A percentile compares a stretch with the other conserved stretches of the same genome.
These are phyloP conservation scores for Setomelanomma holmii DNA, from an alignment of 2,329 filamentous ascomycete genomes.

Conservation along the genomic window DNA sequence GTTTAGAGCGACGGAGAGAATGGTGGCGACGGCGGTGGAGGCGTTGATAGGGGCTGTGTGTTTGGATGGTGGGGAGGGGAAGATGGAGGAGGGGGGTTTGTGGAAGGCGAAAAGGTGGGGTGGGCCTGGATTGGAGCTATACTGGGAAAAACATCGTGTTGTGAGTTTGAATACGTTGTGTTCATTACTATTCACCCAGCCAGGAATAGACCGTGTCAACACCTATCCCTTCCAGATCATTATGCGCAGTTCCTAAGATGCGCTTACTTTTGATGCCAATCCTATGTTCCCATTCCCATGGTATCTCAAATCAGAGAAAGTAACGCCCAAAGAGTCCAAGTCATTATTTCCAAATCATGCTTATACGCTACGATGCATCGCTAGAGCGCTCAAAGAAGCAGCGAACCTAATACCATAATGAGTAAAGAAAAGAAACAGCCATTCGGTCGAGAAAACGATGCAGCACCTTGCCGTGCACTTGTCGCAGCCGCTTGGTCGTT, in stretches of 20 bases:
- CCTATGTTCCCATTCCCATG: neutral
- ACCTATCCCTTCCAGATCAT: neutral
- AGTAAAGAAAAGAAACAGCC: neutral
- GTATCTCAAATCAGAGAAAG: neutral
- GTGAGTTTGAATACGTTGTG: too few relatives aligned
- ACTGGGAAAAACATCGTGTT: too few relatives aligned
- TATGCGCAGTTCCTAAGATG: neutral
- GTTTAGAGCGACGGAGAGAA: neutral
- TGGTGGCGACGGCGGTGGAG: slow-evolving; percentile 1
- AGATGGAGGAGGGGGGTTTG: too few relatives aligned
- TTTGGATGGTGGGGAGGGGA: slow-evolving; percentile 1
- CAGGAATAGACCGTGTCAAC: too few relatives aligned
- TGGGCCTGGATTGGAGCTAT: neutral
- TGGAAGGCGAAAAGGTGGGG: too few relatives aligned
- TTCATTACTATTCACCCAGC: too few relatives aligned
- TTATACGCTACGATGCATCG: neutral
- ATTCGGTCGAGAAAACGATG: neutral
- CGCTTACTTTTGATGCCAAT: neutral
- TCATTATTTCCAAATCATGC: neutral
- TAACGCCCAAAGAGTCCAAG: neutral
- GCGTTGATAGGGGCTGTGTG: slow-evolving; percentile 3
- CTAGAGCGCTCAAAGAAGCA: neutral
- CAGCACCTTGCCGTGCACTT: slow-evolving; percentile 6
- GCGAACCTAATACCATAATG: neutral
- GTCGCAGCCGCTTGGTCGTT: slow-evolving; percentile 17